Conservation (phyloP, 2,329 filamentous ascomycete species). For the Aspergillus sp. region DNA sequence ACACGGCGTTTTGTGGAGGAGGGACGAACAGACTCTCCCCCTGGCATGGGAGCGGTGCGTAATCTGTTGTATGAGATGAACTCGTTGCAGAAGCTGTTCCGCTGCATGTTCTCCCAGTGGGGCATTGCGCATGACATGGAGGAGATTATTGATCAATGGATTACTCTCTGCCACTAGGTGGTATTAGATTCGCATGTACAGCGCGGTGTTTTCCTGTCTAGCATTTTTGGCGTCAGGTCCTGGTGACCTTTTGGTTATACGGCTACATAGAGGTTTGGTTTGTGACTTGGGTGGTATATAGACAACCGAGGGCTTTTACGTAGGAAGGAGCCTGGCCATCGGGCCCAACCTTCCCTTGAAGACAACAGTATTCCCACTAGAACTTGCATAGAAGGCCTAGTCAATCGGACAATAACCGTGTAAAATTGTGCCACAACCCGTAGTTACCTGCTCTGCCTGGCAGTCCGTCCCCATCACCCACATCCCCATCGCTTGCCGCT, state of each 20-base stretch:
- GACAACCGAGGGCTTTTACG: background rate
- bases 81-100: constrained; percentile 50
- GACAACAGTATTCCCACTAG: no score
- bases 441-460: background rate
- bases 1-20: constrained; percentile 43
- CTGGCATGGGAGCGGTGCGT: constrained; percentile 30
- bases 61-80: constrained; percentile 52
- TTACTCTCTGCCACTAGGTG: constrained; percentile 43
- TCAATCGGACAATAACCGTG: no score
- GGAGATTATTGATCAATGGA: constrained; percentile 48
- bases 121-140: constrained; percentile 51
- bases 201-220: background rate
- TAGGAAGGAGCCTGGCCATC: no score
- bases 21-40: constrained; percentile 24
- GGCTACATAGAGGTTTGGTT: background rate
- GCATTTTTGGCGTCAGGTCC: background rate
- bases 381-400: no score
- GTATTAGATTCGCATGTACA: background rate
- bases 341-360: no score
- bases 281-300: background rate
- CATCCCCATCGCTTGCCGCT: background rate
- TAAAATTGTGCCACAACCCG: no score
- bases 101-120: constrained; percentile 49
- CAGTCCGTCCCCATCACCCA: background rate
- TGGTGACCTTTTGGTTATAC: constrained; percentile 14